Conservation (phyloP, 345 rosid genomes). For the Eucalyptus dawsonii region DNA sequence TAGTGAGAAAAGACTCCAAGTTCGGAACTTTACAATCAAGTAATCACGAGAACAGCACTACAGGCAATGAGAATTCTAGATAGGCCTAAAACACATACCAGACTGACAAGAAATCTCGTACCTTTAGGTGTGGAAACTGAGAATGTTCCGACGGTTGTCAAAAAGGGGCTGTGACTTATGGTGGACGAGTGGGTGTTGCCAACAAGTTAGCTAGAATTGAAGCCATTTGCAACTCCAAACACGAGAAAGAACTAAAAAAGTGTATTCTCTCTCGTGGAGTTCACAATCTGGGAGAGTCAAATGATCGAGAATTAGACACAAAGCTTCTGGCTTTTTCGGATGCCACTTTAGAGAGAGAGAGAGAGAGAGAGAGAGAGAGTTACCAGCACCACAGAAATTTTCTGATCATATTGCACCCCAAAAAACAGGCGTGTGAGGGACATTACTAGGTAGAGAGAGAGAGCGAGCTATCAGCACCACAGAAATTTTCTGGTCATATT, state of each 20-base stretch:
- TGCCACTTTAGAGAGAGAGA: background rate
- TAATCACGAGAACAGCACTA: background rate
- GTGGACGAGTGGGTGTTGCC: conserved; percentile 20
- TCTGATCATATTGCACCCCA: background rate
- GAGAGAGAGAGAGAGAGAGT: background rate
- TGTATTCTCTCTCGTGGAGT: background rate
- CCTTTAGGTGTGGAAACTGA: conserved; percentile 28
- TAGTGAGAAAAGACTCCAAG: background rate
- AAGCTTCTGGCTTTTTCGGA: background rate
- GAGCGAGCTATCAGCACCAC: no score
- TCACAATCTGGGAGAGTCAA: background rate
- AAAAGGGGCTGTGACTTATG: conserved; percentile 25
- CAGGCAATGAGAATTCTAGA: background rate
- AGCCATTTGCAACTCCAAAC: conserved; percentile 27
- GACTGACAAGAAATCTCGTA: background rate
- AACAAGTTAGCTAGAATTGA: conserved; percentile 35
- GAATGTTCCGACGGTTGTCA: background rate
- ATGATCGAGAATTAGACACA: background rate
- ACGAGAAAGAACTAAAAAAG: background rate
- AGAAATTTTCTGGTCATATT: no score
- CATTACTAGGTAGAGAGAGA: no score
- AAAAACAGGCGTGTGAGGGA: no score
- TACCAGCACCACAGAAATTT: no score
- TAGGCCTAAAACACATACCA: background rate
- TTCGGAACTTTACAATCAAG: background rate